Evolutionary conservation across 2,329 filamentous ascomycete genomes (phyloP), one percentile per base, ranked within the genome.

Genomic region (Westerdykella aurantiaca): DNA sequence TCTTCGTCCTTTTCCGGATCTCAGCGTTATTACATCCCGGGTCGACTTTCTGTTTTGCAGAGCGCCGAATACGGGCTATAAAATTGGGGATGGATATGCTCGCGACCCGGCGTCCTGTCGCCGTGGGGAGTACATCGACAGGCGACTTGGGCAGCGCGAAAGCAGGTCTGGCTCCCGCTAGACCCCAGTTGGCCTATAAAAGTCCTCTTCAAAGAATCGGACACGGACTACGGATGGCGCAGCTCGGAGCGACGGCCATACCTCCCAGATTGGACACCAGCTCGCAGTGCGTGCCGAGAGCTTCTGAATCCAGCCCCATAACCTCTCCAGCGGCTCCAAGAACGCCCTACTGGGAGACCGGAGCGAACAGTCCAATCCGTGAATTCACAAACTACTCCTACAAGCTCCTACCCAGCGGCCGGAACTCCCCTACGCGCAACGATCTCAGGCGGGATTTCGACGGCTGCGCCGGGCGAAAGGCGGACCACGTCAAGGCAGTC

Each of bases 321-420:
- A 21, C 18, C 18, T 21, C 18, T 29, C 11, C 25, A 29, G 11
- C 25, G 25, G 25, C 7, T 7, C 25, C 25, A 29, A 29, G 25
- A 9, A 29, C 25, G 11, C 25, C 11, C 25, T 12, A 9, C 25
- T 18, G 9, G 17, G 13, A 18, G 9, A 35, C 23, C 40, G 16
- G 18, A 38, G 39, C n/a, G 43, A 39, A 29, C 6, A 48, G 41
- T 34, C 42, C 49, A 6, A 58, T 40, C 55, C 66, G 48, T 54
- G 58, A 55, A 55, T 60, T 38, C 50, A 67, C 48, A 61, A 68
- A 62, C 55, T 68, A 61, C 48, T 56, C 52, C 14, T 59, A 60
- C 47, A 59, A 56, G 34, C 52, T 58, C 12, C 17, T 58, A 4
- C 47, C 53, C 11, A 48, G 49, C 11, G 46, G 49, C 25, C 45